Evolutionary conservation across 2,329 filamentous ascomycete genomes (phyloP).

Genomic region (Aureobasidium sp.): DNA sequence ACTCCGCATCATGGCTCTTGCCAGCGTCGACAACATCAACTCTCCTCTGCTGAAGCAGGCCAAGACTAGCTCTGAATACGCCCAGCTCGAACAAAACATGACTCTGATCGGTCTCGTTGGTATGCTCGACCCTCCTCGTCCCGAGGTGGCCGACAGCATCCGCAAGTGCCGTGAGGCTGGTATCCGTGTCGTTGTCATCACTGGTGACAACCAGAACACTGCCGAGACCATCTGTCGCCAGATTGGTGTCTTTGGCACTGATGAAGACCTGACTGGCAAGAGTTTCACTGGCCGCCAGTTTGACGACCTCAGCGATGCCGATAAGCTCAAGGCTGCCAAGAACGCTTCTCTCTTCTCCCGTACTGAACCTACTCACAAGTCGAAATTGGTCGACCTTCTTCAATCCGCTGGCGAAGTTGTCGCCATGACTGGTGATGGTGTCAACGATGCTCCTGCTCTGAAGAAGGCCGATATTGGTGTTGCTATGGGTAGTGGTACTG

Average conservation of each 20-base stretch:
- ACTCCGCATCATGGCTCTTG: slow-evolving; percentile 89
- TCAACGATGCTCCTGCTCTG: slow-evolving; percentile 93
- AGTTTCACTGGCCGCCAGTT: slow-evolving; percentile 95
- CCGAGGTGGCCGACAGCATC: slow-evolving; percentile 82
- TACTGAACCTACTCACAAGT: slow-evolving; percentile 93
- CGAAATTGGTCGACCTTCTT: slow-evolving; percentile 91
- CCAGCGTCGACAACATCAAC: slow-evolving; percentile 69
- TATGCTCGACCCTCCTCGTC: slow-evolving; percentile 94
- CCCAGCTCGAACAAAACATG: slow-evolving; percentile 84
- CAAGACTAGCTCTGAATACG: slow-evolving; percentile 76
- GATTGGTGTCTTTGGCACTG: slow-evolving; percentile 81
- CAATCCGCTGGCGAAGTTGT: slow-evolving; percentile 91
- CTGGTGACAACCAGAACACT: slow-evolving; percentile 95
- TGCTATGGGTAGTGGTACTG: slow-evolving; percentile 96
- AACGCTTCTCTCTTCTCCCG: slow-evolving; percentile 88
- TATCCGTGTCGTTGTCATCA: slow-evolving; percentile 96
- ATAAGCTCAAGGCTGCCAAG: slow-evolving; percentile 79
- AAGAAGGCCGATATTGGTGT: slow-evolving; percentile 99
- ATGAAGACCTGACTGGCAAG: slow-evolving; percentile 82
- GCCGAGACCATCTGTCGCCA: slow-evolving; percentile 96
- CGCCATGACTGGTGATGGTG: slow-evolving; percentile 97
- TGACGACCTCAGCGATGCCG: slow-evolving; percentile 68
- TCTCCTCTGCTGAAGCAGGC: slow-evolving; percentile 62
- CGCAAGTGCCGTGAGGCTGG: slow-evolving; percentile 84
- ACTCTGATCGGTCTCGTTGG: slow-evolving; percentile 88